These are phyloP conservation scores for Citrus reticulata DNA, from an alignment of 345 rosid species.

Conservation along the genomic window DNA sequence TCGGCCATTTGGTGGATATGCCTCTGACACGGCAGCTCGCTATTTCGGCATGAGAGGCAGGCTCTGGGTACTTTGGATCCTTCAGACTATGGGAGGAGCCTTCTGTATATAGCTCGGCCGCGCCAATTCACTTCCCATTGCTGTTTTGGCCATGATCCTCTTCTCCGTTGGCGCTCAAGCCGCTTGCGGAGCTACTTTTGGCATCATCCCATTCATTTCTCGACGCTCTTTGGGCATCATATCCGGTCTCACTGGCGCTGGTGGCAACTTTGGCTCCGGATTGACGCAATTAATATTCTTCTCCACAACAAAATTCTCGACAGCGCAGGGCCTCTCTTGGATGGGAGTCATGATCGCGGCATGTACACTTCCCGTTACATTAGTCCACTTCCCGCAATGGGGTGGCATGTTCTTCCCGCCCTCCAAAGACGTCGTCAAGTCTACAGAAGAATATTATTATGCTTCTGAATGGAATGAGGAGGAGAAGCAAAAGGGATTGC, in stretches of 20 bases:
- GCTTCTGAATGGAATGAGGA: slow-evolving; percentile 62
- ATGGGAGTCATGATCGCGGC: slow-evolving; percentile 74
- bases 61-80: slow-evolving; percentile 68
- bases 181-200: slow-evolving; percentile 83
- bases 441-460: slow-evolving; percentile 58
- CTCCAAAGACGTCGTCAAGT: slow-evolving; percentile 35
- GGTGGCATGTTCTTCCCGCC: slow-evolving; percentile 70
- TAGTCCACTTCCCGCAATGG: slow-evolving; percentile 81
- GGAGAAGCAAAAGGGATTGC: slow-evolving; percentile 55
- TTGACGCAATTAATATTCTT: slow-evolving; percentile 70
- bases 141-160: slow-evolving; percentile 66
- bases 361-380: slow-evolving; percentile 57
- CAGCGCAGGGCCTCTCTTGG: slow-evolving; percentile 51
- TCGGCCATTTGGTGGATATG: slow-evolving; percentile 71
- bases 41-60: slow-evolving; percentile 81
- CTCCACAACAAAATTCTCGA: slow-evolving; percentile 43
- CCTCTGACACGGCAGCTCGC: slow-evolving; percentile 57
- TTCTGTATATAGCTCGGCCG: slow-evolving; percentile 80
- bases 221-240: slow-evolving; percentile 78
- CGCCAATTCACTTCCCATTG: slow-evolving; percentile 61
- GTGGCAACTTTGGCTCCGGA: slow-evolving; percentile 82
- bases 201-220: slow-evolving; percentile 69
- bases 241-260: slow-evolving; percentile 72
- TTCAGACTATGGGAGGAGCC: slow-evolving; percentile 66
- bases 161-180: slow-evolving; percentile 77